Conservation (phyloP, 176 grass and related monocot genomes). For the Triticum aestivum region DNA sequence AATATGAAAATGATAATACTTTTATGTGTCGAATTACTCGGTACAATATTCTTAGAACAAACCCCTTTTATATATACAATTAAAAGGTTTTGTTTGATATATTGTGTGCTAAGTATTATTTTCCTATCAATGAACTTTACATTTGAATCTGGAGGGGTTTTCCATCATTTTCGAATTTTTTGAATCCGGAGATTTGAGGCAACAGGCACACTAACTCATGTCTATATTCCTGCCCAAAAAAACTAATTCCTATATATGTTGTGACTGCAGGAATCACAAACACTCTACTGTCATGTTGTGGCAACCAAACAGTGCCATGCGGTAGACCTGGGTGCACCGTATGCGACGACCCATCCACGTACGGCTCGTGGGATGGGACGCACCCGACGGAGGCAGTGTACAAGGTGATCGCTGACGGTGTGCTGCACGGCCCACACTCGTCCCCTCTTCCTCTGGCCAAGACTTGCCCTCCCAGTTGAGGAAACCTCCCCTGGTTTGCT, state of each 20-base stretch:
- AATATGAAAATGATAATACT: no score
- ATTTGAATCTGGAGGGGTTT: no score
- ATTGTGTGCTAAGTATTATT: no score
- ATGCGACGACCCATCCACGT: constrained; percentile 55
- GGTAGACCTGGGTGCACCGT: constrained; percentile 22
- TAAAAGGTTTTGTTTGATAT: no score
- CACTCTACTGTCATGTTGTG: constrained; percentile 43
- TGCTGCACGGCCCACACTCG: constrained; percentile 45
- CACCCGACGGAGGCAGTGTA: constrained; percentile 71
- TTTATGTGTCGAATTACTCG: no score
- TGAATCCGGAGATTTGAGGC: no score
- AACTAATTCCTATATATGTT: neutral
- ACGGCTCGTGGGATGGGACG: constrained; percentile 57
- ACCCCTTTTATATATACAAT: no score
- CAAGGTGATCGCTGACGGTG: constrained; percentile 48
- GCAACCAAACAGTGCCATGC: constrained; percentile 35
- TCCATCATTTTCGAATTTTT: no score
- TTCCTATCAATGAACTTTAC: no score
- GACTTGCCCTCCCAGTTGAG: constrained; percentile 31
- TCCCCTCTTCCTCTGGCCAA: constrained; percentile 31
- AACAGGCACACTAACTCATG: neutral
- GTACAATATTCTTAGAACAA: no score
- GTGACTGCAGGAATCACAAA: constrained; percentile 36
- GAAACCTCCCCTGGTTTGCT: neutral
- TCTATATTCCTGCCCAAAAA: no score